Conservation (phyloP, 1,284 basidiomycete genomes). For the Rhodotorula sp. region DNA sequence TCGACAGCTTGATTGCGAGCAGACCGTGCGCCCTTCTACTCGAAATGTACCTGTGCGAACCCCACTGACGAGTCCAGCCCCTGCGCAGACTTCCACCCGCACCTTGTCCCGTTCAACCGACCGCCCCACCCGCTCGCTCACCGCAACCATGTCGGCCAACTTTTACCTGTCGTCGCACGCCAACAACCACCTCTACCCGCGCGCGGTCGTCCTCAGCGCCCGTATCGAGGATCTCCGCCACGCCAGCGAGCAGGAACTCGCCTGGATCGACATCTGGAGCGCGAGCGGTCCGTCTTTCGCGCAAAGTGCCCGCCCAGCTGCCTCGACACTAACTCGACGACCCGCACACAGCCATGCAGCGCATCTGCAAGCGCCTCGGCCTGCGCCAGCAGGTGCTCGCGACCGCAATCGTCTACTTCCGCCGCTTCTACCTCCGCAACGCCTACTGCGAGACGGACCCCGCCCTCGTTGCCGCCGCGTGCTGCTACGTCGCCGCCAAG, state of each 20-base stretch:
- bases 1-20: too few relatives aligned
- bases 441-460: conserved; percentile 91
- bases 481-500: conserved; percentile 93
- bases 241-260: conserved; percentile 71
- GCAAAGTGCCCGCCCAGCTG: not conserved
- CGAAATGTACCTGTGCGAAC: too few relatives aligned
- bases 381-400: conserved; percentile 87
- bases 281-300: conserved; percentile 62
- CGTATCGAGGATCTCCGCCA: conserved; percentile 73
- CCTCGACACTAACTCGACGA: not conserved
- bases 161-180: conserved; percentile 56
- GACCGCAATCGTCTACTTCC: conserved; percentile 90
- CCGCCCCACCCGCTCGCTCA: not conserved
- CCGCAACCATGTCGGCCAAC: conserved; percentile 51
- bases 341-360: conserved; percentile 68
- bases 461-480: conserved; percentile 86
- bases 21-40: too few relatives aligned
- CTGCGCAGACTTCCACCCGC: not conserved
- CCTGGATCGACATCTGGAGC: conserved; percentile 80
- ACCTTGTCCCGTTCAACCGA: too few relatives aligned
- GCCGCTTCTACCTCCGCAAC: conserved; percentile 92
- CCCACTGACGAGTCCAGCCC: not conserved
- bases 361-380: conserved; percentile 78
- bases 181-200: conserved; percentile 84
- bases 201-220: conserved; percentile 70